phyloP scores from a whole-genome alignment of 345 rosid genomes.

The Eucalyptus coolabah region DNA sequence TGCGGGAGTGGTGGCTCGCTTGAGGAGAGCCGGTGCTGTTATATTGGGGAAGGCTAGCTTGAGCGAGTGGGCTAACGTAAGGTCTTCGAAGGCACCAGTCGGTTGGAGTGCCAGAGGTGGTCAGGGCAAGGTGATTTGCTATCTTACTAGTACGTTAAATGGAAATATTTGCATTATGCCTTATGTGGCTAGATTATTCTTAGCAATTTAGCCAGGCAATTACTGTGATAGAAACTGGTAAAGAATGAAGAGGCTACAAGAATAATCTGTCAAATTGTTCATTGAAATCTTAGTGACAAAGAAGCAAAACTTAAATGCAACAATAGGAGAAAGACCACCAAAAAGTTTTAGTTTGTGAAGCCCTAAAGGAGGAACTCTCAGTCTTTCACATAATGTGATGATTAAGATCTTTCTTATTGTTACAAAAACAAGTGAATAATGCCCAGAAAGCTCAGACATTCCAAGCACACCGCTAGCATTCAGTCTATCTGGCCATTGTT shows the following conservation, averaged over 20 bases:
- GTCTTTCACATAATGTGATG: background rate
- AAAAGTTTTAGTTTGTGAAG: background rate
- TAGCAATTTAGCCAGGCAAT: background rate
- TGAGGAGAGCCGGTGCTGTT: slow-evolving; percentile 39
- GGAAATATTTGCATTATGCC: background rate
- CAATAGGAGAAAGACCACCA: background rate
- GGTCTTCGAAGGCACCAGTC: slow-evolving; percentile 5
- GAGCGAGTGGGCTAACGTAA: slow-evolving; percentile 37
- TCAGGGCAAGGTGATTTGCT: slow-evolving; percentile 26
- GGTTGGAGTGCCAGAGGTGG: slow-evolving; percentile 43
- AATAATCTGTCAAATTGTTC: background rate
- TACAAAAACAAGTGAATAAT: background rate
- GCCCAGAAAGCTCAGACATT: background rate
- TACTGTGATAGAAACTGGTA: background rate
- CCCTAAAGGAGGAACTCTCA: background rate
- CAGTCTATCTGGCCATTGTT: background rate
- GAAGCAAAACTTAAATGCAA: background rate
- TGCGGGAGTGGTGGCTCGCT: slow-evolving; percentile 30
- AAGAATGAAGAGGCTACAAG: background rate
- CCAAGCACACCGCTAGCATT: background rate
- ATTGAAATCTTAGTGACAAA: background rate
- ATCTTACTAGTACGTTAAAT: background rate
- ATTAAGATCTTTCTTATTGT: background rate
- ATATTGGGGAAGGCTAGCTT: slow-evolving; percentile 49
- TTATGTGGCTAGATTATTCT: background rate